A percentile compares a stretch with the other conserved stretches of the same genome.
These are phyloP conservation scores for Solanum arcanum DNA, from an alignment of 257 asterid genomes.

Conservation along the genomic window DNA sequence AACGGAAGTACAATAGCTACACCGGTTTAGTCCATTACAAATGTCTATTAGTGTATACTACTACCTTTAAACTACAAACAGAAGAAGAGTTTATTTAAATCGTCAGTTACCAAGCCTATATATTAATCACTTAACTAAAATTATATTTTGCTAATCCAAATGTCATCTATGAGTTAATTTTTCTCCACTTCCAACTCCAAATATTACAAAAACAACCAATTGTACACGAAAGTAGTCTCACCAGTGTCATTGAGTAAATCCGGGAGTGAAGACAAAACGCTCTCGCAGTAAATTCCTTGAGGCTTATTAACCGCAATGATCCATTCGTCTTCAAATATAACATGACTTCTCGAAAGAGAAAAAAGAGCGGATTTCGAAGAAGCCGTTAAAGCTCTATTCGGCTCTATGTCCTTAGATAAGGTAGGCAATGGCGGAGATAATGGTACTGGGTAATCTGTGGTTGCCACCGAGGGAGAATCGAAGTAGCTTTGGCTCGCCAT, in stretches of 20 bases:
- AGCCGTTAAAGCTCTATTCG: constrained; percentile 66
- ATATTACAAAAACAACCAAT: neutral
- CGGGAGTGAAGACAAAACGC: constrained; percentile 40
- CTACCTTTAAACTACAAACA: neutral
- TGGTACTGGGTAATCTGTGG: constrained; percentile 49
- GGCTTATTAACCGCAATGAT: constrained; percentile 84
- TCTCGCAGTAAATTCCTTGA: constrained; percentile 74
- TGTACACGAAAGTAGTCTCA: neutral
- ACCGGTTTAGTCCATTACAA: neutral
- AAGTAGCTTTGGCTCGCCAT: constrained; percentile 35
- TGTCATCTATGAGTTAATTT: neutral
- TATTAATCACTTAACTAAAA: neutral
- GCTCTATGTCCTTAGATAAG: constrained; percentile 64
- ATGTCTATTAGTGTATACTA: neutral
- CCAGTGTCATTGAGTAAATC: constrained; percentile 29
- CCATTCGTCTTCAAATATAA: constrained; percentile 86
- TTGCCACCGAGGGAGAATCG: constrained; percentile 7
- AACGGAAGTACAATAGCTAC: neutral
- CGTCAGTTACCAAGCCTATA: neutral
- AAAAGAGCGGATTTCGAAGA: constrained; percentile 66
- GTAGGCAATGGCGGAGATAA: constrained; percentile 61
- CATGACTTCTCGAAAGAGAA: constrained; percentile 46
- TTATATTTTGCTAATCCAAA: neutral
- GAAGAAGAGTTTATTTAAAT: neutral
- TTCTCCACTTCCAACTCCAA: neutral